Evolutionary conservation across 345 rosid genomes (phyloP), one percentile per base, ranked within the genome.

Genomic region (Heritiera littoralis): DNA sequence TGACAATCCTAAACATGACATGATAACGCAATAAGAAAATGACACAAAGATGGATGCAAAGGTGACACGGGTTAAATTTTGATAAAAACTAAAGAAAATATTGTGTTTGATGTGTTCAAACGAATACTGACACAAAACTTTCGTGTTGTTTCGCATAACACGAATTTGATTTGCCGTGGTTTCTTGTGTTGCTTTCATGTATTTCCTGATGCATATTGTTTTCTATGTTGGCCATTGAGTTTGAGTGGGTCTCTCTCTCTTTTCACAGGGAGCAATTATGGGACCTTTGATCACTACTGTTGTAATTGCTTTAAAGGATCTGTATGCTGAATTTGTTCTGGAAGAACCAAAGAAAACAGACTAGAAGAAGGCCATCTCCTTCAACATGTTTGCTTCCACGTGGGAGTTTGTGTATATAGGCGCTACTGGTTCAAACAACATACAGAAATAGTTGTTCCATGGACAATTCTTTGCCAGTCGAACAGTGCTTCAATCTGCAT

Each of bases 261-360:
- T 46, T 49, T 66, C 72, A 79, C 88, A 96, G 99, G 98, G 99
- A 82, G 99, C 99, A 40, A 94, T 96, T 69, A 96, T 96, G 98
- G 99, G 98, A 6, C 99, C 99, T 2, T 86, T 96, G 85, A 92
- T 96, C 80, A 92, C 98, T 8, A 96, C 98, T 0, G 97, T 94
- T 66, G 89, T 96, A 81, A 90, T 96, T 17, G 98, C 94, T 15
- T 87, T 96, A 18, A 96, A 96, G 87, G 97, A 96, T 88, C 78
- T 96, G 72, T 96, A 96, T 56, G 89, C 85, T 5, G 99, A 96
- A 81, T 94, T 92, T 82, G 92, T 96, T 59, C 80, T 96, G 35
- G 91, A 80, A 23, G 95, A 87, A 77, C 87, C 89, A 0, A 87
- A 85, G 88, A 89, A 87, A 83, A 83, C 54, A 18, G 69, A 85